Evolutionary conservation across 1,139 yeast species (phyloP).

Genomic region (Diutina rugosa): DNA sequence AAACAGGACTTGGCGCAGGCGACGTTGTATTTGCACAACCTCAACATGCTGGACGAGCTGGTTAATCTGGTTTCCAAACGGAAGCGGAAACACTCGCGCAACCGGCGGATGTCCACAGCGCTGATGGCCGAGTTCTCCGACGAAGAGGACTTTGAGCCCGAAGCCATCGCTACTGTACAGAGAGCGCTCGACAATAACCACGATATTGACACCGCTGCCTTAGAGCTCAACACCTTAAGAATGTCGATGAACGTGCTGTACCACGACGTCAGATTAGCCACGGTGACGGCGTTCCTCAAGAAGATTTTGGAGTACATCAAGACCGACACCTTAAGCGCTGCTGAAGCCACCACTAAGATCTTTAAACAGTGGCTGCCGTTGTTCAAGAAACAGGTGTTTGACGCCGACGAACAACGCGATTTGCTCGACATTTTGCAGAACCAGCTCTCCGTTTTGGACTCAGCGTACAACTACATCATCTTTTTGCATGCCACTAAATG

Average conservation of each 20-base stretch:
- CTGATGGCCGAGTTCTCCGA: conserved; percentile 21
- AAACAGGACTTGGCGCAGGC: not conserved
- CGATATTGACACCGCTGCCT: conserved; percentile 80
- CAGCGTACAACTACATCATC: conserved; percentile 22
- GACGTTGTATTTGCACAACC: conserved; percentile 30
- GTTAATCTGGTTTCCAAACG: conserved; percentile 47
- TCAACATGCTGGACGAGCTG: conserved; percentile 72
- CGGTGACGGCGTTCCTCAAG: conserved; percentile 56
- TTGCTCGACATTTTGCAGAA: conserved; percentile 47
- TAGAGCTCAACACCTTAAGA: conserved; percentile 85
- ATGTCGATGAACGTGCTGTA: conserved; percentile 96
- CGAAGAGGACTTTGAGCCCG: conserved; percentile 64
- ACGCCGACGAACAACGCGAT: conserved; percentile 64
- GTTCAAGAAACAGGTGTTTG: conserved; percentile 73
- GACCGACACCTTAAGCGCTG: conserved; percentile 54
- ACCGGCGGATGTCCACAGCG: conserved; percentile 24
- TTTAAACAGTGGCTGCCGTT: conserved; percentile 73
- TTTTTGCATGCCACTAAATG: conserved; percentile 54
- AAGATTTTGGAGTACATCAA: conserved; percentile 61
- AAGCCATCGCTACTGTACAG: conserved; percentile 88
- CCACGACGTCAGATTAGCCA: conserved; percentile 81
- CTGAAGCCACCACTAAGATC: conserved; percentile 63
- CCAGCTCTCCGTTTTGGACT: conserved; percentile 22
- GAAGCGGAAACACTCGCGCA: conserved; percentile 16
- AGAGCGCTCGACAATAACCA: conserved; percentile 89